Evolutionary conservation across 1,284 basidiomycete species (phyloP), one percentile per base, ranked within the genome.

Genomic region (Taiwanofungus camphoratus): DNA sequence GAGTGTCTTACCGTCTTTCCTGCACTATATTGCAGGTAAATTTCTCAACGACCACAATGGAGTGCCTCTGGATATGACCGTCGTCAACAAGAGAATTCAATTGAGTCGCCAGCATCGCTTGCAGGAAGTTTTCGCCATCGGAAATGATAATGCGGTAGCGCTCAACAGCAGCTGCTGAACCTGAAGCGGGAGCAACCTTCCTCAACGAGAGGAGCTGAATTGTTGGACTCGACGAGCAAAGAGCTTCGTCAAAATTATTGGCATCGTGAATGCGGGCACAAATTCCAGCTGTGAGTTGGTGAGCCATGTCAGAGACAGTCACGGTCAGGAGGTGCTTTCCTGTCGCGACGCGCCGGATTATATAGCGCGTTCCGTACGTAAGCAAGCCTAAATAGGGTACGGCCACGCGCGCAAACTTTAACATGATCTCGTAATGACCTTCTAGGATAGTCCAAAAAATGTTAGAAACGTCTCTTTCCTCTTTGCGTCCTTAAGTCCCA

Each of bases 71-170:
- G 36, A 99, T 71, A 8, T 72, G 58, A n/a, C 82, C 77, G 1
- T 79, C 72, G 19, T 84, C 74, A 24, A 96, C 82, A 50, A 91
- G 66, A 15, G 74, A 57, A 58, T 97, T 97, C 41, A 94, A 75
- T 61, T 93, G 89, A 0, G 94, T 96, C 3, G 92, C 91, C 30
- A 99, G 74, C 96, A 99, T 98, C 23, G 89, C 84, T 64, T 95
- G 93, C 41, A 89, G 73, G 60, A 89, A 94, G 57, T 88, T 67
- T 24, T 73, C 67, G 35, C 93, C 91, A 62, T 96, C 93, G 1
- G 86, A 87, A 24, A 88, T 66, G 55, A 88, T 83, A 45, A 87
- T 73, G 46, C 85, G 78, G 63, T 77, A 83, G 48, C 86, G 71
- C 55, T 85, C 82, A 31, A 69, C 52, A 20, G 19, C 36, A 29